Evolutionary conservation across 2,329 filamentous ascomycete species (phyloP).

Genomic region (Lecanosticta acicola): DNA sequence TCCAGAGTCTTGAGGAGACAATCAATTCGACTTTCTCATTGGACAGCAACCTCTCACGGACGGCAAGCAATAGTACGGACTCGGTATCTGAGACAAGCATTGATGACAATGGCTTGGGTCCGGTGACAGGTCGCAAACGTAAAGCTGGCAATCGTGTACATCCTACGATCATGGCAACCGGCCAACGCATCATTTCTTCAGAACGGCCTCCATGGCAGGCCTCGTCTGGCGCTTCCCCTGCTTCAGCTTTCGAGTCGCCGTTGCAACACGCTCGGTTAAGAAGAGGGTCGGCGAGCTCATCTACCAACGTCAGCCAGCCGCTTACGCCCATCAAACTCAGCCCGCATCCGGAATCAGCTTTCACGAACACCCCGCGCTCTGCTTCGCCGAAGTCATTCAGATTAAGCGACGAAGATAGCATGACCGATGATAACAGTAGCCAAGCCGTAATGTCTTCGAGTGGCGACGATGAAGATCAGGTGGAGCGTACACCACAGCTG

Average conservation of each 20-base stretch:
- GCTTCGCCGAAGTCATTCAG: slow-evolving; percentile 54
- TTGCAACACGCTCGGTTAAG: slow-evolving; percentile 22
- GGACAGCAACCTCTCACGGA: slow-evolving; percentile 24
- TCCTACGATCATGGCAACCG: slow-evolving; percentile 30
- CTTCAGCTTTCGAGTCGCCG: slow-evolving; percentile 22
- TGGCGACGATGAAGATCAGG: slow-evolving; percentile 47
- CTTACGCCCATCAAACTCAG: slow-evolving; percentile 46
- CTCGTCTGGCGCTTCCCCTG: slow-evolving; percentile 20
- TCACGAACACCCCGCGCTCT: slow-evolving; percentile 56
- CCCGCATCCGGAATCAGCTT: slow-evolving; percentile 44
- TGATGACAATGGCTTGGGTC: slow-evolving; percentile 8
- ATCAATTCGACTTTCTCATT: slow-evolving; percentile 39
- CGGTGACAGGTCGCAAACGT: slow-evolving; percentile 19
- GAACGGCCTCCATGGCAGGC: slow-evolving; percentile 19
- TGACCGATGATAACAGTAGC: slow-evolving; percentile 50
- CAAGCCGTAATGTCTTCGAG: slow-evolving; percentile 51
- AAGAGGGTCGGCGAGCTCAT: slow-evolving; percentile 24
- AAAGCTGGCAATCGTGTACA: slow-evolving; percentile 34
- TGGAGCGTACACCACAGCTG: slow-evolving; percentile 59
- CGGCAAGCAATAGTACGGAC: slow-evolving; percentile 23
- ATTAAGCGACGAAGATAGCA: slow-evolving; percentile 52
- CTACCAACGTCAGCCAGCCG: slow-evolving; percentile 34
- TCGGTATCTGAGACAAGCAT: slow-evolving; percentile 15
- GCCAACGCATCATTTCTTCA: slow-evolving; percentile 32
- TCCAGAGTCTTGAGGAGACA: slow-evolving; percentile 53